Conservation (phyloP, 768 basidiomycete genomes). For the Boletellus emodensis region DNA sequence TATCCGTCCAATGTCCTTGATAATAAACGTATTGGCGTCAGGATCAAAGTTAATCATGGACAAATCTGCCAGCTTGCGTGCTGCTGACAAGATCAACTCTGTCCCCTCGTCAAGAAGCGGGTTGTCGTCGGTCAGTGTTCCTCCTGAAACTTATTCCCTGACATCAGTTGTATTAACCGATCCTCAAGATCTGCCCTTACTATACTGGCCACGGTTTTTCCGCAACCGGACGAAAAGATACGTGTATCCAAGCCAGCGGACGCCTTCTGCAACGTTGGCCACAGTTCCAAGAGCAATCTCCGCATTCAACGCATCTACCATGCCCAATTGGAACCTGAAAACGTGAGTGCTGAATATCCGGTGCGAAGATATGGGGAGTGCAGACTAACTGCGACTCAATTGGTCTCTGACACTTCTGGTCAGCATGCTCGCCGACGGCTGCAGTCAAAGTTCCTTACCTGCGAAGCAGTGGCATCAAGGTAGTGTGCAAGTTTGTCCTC, state of each 20-base stretch:
- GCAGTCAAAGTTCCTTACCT: conserved; percentile 44
- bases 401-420: conserved; percentile 55
- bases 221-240: conserved; percentile 95
- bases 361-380: not conserved
- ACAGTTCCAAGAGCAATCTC: conserved; percentile 96
- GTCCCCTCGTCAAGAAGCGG: conserved; percentile 65
- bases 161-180: conserved; percentile 1
- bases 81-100: conserved; percentile 63
- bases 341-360: not conserved
- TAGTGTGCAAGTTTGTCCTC: conserved; percentile 92
- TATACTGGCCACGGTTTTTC: conserved; percentile 84
- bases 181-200: conserved; percentile 34
- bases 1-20: conserved; percentile 92
- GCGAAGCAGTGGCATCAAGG: conserved; percentile 80
- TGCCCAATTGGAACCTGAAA: conserved; percentile 70
- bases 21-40: conserved; percentile 52
- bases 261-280: conserved; percentile 76
- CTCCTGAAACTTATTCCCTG: conserved; percentile 64
- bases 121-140: conserved; percentile 66
- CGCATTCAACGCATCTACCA: conserved; percentile 90
- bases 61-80: conserved; percentile 58
- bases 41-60: conserved; percentile 81
- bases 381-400: conserved; percentile 87
- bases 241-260: conserved; percentile 95
- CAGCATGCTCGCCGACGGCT: not conserved